These are phyloP conservation scores for Hypholoma fasciculare DNA, from an alignment of 768 basidiomycete genomes.

Conservation along the genomic window DNA sequence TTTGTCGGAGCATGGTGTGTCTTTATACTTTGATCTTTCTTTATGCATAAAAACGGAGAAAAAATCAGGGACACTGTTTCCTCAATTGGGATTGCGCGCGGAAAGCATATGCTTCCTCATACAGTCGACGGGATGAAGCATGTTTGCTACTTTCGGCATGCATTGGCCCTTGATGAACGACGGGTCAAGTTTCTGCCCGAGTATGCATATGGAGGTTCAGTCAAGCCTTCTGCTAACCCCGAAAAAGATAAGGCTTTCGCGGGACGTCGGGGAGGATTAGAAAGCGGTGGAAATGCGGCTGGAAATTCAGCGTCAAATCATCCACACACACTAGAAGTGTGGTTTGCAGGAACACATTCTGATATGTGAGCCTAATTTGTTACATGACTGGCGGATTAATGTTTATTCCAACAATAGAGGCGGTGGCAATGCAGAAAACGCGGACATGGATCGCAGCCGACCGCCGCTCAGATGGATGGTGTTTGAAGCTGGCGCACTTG, in stretches of 20 bases:
- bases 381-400: neutral
- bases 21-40: neutral
- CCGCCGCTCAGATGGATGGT: conserved; percentile 22
- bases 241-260: too few species aligned
- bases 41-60: neutral
- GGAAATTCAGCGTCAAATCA: too few species aligned
- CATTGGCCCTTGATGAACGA: conserved; percentile 34
- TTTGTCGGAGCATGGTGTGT: conserved; percentile 4
- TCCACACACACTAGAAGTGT: conserved; percentile 31
- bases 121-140: conserved; percentile 22
- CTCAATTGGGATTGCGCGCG: conserved; percentile 28
- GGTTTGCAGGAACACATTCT: conserved; percentile 25
- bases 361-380: conserved; percentile 16
- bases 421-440: conserved; percentile 19
- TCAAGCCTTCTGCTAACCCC: too few species aligned
- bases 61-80: conserved; percentile 34
- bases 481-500: conserved; percentile 13
- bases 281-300: too few species aligned
- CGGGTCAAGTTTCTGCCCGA: conserved; percentile 35
- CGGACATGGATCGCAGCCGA: conserved; percentile 13
- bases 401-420: conserved; percentile 7
- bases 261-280: too few species aligned
- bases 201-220: conserved; percentile 18
- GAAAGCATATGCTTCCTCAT: conserved; percentile 13
- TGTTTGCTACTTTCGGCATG: conserved; percentile 34